Percentiles rank a stretch among this genome's conserved stretches.
These are phyloP conservation scores for Solanum hybrid DNA, from an alignment of 305 asterid species.

Conservation along the genomic window DNA sequence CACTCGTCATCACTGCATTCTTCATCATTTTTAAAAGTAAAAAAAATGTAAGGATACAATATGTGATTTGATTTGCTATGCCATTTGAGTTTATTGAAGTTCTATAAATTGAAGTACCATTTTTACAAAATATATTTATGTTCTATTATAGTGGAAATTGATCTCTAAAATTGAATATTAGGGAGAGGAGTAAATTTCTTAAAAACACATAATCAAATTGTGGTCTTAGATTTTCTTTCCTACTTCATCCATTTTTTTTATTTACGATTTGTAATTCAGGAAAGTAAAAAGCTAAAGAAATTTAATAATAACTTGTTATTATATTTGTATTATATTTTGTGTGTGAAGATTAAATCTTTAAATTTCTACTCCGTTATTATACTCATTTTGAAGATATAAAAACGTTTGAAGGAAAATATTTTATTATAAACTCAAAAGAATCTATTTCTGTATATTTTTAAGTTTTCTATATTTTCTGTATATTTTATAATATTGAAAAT, in stretches of 20 bases:
- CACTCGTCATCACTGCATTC: not conserved
- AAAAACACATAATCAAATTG: not conserved
- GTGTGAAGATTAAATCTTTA: too few species aligned
- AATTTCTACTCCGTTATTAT: too few species aligned
- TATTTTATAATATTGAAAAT: too few species aligned
- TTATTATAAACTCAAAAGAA: too few species aligned
- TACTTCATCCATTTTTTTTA: not conserved
- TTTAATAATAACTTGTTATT: too few species aligned
- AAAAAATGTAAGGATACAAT: not conserved
- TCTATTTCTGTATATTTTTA: too few species aligned
- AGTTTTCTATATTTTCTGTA: too few species aligned
- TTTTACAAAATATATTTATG: too few species aligned
- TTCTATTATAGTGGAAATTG: too few species aligned
- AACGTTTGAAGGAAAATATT: too few species aligned
- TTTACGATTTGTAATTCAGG: not conserved
- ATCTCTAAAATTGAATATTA: not conserved
- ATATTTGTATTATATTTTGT: too few species aligned
- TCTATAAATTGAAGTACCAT: not conserved
- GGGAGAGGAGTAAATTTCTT: not conserved
- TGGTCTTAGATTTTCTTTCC: not conserved
- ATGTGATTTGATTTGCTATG: not conserved
- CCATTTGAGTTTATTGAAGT: not conserved
- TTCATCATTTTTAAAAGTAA: not conserved
- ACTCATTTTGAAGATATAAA: too few species aligned
- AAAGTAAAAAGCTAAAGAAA: not conserved